phyloP scores from a whole-genome alignment of 1,284 basidiomycete species.

The Boletus semigastroideus region DNA sequence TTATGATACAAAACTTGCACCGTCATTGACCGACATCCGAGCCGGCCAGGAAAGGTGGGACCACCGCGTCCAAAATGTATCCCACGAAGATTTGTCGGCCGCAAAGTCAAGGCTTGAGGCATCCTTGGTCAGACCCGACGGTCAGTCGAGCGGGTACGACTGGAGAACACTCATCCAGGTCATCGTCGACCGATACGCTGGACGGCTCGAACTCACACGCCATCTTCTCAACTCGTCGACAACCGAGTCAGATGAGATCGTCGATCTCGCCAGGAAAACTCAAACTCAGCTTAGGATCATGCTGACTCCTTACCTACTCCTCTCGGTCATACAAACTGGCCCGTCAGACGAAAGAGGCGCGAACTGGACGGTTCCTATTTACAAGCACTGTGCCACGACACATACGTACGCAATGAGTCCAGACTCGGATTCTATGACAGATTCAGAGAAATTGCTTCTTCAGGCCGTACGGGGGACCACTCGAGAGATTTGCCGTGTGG shows the following conservation, averaged over 20 bases:
- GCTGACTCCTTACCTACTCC: constrained; percentile 26
- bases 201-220: constrained; percentile 41
- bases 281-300: constrained; percentile 26
- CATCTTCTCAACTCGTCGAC: constrained; percentile 35
- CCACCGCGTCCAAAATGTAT: constrained; percentile 35
- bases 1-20: constrained; percentile 35
- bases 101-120: constrained; percentile 24
- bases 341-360: neutral
- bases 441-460: constrained; percentile 38
- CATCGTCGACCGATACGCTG: constrained; percentile 42
- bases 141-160: constrained; percentile 38
- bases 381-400: constrained; percentile 33
- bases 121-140: constrained; percentile 15
- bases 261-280: constrained; percentile 13
- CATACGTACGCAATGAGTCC: constrained; percentile 34
- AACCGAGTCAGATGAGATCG: constrained; percentile 1
- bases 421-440: constrained; percentile 26
- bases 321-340: constrained; percentile 3
- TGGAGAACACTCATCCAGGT: constrained; percentile 43
- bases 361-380: constrained; percentile 31
- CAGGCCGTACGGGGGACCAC: constrained; percentile 35
- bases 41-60: constrained; percentile 27
- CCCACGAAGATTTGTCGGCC: constrained; percentile 16
- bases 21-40: constrained; percentile 30
- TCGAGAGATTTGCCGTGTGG: constrained; percentile 47